Evolutionary conservation across 2,329 filamentous ascomycete genomes (phyloP), one percentile per base, ranked within the genome.

Genomic region (Cladosporium sp.): DNA sequence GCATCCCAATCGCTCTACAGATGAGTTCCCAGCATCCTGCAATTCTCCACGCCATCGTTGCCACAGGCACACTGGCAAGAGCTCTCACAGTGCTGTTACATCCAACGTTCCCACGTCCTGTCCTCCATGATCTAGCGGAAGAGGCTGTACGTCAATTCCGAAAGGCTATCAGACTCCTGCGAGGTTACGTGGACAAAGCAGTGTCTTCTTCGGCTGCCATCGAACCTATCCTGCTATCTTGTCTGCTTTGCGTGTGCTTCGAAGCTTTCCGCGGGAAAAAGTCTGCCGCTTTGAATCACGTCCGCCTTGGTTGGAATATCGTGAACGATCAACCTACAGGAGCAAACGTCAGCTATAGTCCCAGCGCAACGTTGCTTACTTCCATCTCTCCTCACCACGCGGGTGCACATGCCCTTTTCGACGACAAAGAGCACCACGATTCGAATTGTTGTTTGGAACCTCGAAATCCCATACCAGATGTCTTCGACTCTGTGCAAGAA

Each of bases 361-460:
- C 53, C 7, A 56, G 53, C 11, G 53, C 30, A 4, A 56, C 8
- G 6, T 56, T 56, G 3, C 30, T 56, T n/a, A 34, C 2, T 11
- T 56, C 30, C 7, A 21, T 56, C 18, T 56, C 30, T 5, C 30
- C n/a, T 14, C 26, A 56, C 1, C 28, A 32, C 16, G n/a, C 26
- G 21, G 53, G 53, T n/a, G 28, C 53, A 34, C 18, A 30, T 23
- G 53, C 53, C 21, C 53, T 56, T 32, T 56, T 56, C 6, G 30
- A 56, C 7, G 16, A 56, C 28, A 56, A 56, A 56, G 53, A 56
- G 28, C 53, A 56, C 11, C 53, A 56, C n/a, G 53, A 56, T 18
- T 56, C 30, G 6, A 30, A 21, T 34, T 56, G 53, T n/a, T 56
- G 53, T 16, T 13, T n/a, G 11, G 53, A 30, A 11, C 18, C n/a